phyloP scores from a whole-genome alignment of 495 filamentous ascomycete genomes.

The Penicillium canescens region DNA sequence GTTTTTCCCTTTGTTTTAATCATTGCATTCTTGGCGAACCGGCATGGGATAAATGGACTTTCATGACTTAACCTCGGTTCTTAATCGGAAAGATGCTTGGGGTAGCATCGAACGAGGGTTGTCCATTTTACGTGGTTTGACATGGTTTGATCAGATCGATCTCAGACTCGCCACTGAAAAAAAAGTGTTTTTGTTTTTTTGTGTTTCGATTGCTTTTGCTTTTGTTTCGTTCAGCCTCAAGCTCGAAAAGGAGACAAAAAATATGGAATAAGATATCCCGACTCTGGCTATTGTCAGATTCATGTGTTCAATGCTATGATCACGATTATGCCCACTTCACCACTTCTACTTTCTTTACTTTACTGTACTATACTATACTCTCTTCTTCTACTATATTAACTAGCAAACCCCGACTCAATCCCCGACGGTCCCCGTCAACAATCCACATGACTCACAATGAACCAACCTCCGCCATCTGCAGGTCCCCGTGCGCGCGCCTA shows the following conservation, averaged over 20 bases:
- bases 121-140: slow-evolving; percentile 2
- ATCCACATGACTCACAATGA: neutral
- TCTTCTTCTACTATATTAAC: neutral
- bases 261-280: slow-evolving; percentile 13
- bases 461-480: neutral
- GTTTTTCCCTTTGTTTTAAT: slow-evolving; percentile 19
- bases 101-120: slow-evolving; percentile 9
- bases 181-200: slow-evolving; percentile 7
- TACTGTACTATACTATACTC: no score
- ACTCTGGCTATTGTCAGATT: slow-evolving; percentile 9
- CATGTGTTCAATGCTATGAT: slow-evolving; percentile 1
- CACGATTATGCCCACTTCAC: neutral
- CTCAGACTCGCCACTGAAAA: neutral
- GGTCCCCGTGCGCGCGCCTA: slow-evolving; percentile 4
- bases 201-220: slow-evolving; percentile 6
- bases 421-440: neutral
- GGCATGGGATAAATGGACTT: slow-evolving; percentile 38
- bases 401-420: neutral
- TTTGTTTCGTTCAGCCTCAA: neutral
- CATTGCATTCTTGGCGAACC: slow-evolving; percentile 37
- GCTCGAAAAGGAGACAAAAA: slow-evolving; percentile 3
- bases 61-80: slow-evolving; percentile 21
- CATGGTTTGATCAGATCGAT: slow-evolving; percentile 1
- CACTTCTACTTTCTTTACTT: neutral
- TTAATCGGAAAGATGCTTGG: slow-evolving; percentile 24